A percentile compares a stretch with the other conserved stretches of the same genome.
Conservation (phyloP, 2,329 filamentous ascomycete species). For the Ceratocystis destructans region DNA sequence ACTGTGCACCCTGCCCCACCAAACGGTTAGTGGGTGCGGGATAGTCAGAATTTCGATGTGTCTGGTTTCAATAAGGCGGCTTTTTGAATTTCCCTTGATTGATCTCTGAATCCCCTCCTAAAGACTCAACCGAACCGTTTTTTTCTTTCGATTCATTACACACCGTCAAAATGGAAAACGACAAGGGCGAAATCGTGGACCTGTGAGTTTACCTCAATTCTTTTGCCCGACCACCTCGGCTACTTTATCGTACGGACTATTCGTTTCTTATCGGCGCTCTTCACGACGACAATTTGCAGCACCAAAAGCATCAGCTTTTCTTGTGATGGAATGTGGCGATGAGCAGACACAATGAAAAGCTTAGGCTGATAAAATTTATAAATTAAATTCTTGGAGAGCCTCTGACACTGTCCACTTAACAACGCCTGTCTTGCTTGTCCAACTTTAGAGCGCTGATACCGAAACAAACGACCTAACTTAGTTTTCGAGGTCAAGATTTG, state of each 20-base stretch:
- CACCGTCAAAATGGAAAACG: constrained; percentile 88
- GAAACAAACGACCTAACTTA: not conserved
- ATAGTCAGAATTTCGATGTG: constrained; percentile 16
- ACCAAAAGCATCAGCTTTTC: not conserved
- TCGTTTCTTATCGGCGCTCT: constrained; percentile 7
- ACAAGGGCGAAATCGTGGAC: constrained; percentile 98
- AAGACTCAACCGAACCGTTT: constrained; percentile 19
- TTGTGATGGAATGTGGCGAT: not conserved
- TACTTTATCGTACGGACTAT: not conserved
- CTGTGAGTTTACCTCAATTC: constrained; percentile 50
- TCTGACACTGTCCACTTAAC: not conserved
- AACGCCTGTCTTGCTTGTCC: not conserved
- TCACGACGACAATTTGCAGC: not conserved
- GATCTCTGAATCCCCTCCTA: constrained; percentile 19
- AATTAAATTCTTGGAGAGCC: not conserved
- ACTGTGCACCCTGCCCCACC: constrained; percentile 19
- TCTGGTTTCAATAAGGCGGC: constrained; percentile 18
- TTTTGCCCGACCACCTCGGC: not conserved
- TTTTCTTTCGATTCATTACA: constrained; percentile 20
- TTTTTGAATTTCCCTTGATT: constrained; percentile 19
- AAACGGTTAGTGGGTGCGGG: constrained; percentile 13
- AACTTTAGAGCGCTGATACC: not conserved
- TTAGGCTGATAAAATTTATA: not conserved
- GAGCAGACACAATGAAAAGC: not conserved
- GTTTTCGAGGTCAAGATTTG: not conserved